Evolutionary conservation across 257 asterid genomes (phyloP).

Genomic region (Nicotiana tabacum): DNA sequence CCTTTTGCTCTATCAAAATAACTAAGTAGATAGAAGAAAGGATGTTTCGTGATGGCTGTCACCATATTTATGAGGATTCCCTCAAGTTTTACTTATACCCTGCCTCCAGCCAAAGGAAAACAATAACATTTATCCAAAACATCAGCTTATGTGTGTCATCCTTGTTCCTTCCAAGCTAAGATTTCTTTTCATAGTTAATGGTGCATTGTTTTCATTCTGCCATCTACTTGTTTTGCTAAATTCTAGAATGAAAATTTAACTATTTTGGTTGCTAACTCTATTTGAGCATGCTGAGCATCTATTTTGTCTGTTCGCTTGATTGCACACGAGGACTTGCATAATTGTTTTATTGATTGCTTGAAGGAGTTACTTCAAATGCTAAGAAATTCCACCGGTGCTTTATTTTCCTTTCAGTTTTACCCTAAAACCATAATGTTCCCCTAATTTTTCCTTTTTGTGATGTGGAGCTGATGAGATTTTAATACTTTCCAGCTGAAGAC

Average conservation of each 20-base stretch:
- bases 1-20: not conserved
- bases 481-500: slow-evolving; percentile 60
- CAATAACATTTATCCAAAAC: not conserved
- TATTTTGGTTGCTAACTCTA: not conserved
- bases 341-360: not conserved
- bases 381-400: not conserved
- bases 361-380: not conserved
- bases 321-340: not conserved
- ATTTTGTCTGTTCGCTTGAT: not conserved
- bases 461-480: not conserved
- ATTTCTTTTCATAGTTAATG: not conserved
- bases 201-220: not conserved
- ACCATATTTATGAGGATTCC: not conserved
- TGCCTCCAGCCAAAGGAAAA: not conserved
- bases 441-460: not conserved
- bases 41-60: not conserved
- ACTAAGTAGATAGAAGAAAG: not conserved
- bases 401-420: not conserved
- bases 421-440: not conserved
- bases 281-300: not conserved
- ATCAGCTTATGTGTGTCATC: not conserved
- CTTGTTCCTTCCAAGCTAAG: not conserved
- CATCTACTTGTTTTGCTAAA: not conserved
- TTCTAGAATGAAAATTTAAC: not conserved
- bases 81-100: not conserved